Base-by-base conservation (phyloP, 2,329 filamentous ascomycete genomes). In the Penicillium sp. region DNA sequence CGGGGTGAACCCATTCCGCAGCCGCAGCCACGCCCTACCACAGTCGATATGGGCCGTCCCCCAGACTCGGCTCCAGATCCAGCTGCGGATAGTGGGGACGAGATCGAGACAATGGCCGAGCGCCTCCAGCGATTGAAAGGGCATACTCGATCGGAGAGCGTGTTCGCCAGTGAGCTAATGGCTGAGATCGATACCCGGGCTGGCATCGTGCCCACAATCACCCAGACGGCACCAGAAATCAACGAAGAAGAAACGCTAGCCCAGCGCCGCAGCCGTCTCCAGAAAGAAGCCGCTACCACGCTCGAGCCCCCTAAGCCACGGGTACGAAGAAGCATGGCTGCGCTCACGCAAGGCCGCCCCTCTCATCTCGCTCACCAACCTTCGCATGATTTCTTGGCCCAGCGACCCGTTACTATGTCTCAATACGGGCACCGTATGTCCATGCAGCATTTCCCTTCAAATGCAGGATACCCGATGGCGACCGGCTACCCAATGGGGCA, bases 321-420 rank as follows among this genome's bases (percentile, higher is more conserved):
- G 43, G 67, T 70, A 46, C 71, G 76, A 54, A 72, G 72, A 40
- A 81, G 76, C 58, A 77, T 79, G 71, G 77, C 76, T 7, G 69
- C 76, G 58, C 65, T 80, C 29, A 78, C 88, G 9, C 75, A 81
- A 54, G 77, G 79, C 2, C 81, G 84, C 61, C 83, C 83, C 5
- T 68, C 71, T 22, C 67, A 72, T 31, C 65, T 67, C 18, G 57
- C 60, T 14, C 65, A 62, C 24, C 59, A 64, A 42, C 56, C 68
- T n/a, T 64, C 65, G 10, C 47, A 67, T 45, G 66, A 67, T 46
- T 48, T 53, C 10, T 54, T 59, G 14, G 38, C 32, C 10, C 50
- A 60, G 10, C 59, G 56, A 8, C 55, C 56, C 13, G 57, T 50
- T 9, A 49, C 55, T n/a, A 54, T 53, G 40, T 53, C 61, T 9